Percentiles rank a stretch among this genome's conserved stretches.
phyloP scores from a whole-genome alignment of 495 filamentous ascomycete genomes.

The Oleoguttula mirabilis region DNA sequence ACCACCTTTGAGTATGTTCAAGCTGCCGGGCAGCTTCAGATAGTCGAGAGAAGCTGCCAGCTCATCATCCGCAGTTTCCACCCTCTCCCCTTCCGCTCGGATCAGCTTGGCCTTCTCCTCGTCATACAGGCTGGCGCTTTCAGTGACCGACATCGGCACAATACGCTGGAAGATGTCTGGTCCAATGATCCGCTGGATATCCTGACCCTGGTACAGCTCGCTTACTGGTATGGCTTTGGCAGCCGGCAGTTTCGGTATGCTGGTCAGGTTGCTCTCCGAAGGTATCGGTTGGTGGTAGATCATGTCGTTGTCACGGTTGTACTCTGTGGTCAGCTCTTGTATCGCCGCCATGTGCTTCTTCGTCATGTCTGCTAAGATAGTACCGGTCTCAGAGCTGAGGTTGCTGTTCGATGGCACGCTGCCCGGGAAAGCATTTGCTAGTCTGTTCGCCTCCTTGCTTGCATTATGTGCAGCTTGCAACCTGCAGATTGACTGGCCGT shows the following conservation, averaged over 20 bases:
- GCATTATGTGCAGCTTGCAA: slow-evolving; percentile 68
- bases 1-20: slow-evolving; percentile 86
- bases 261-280: slow-evolving; percentile 62
- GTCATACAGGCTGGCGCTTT: slow-evolving; percentile 92
- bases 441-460: slow-evolving; percentile 59
- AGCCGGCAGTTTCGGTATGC: slow-evolving; percentile 82
- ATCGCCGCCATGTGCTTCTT: slow-evolving; percentile 71
- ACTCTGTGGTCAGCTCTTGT: slow-evolving; percentile 62
- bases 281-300: slow-evolving; percentile 94
- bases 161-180: slow-evolving; percentile 96
- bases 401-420: slow-evolving; percentile 72
- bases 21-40: slow-evolving; percentile 72
- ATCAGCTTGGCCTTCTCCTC: slow-evolving; percentile 97
- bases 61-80: slow-evolving; percentile 81
- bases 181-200: slow-evolving; percentile 91
- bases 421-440: slow-evolving; percentile 69
- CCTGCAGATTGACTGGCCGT: slow-evolving; percentile 76
- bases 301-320: slow-evolving; percentile 91
- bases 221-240: slow-evolving; percentile 97
- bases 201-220: slow-evolving; percentile 91
- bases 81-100: slow-evolving; percentile 83
- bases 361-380: slow-evolving; percentile 60
- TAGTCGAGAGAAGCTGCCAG: slow-evolving; percentile 95
- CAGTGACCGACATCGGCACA: slow-evolving; percentile 89
- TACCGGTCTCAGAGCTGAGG: slow-evolving; percentile 64